Base-by-base conservation (phyloP, 2,329 filamentous ascomycete genomes). In the Lachnellula subtilissima region DNA sequence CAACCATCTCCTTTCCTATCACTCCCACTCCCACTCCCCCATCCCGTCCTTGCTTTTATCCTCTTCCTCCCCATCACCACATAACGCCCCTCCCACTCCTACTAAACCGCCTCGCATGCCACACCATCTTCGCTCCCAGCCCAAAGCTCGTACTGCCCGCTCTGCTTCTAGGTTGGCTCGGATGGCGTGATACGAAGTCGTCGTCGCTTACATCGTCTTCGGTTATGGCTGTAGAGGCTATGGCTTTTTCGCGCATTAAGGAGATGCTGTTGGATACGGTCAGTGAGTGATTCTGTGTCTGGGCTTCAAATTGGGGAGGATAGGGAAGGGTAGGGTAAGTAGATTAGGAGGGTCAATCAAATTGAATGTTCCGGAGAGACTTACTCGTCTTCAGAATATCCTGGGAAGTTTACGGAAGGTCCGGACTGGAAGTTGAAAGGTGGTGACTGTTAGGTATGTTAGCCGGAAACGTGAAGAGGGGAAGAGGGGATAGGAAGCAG, bases 371-470 rank as follows among this genome's bases (percentile, higher is more conserved):
- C 12, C 12, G 25, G 48, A 54, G 32, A 4, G 35, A 73, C 81
- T 70, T 75, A 84, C 81, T 86, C 81, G 62, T 84, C 79, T 61
- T 82, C 75, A 47, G 78, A 79, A 43, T 84, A 73, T 40, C 82
- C 82, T 2, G 80, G 80, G 14, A 85, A 71, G 45, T 70, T 71
- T 42, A 78, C 72, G n/a, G 74, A 71, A 65, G 82, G 64, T 5
- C 65, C 79, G 56, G 76, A 77, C 66, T 79, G 78, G 65, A 84
- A 79, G 67, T 84, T 75, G 70, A 81, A 85, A 0, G 82, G 82
- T 84, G 57, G n/a, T 45, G 23, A 15, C 11, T 48, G 60, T 71
- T 61, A 4, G 2, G 9, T 56, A 36, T 17, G 28, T 25, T n/a
- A 8, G 46, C 17, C 1, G 3, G 28, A 5, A 12, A 42, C 15